Conservation (phyloP, 352 stramenopile genomes). For the Pythium pyrilobum region DNA sequence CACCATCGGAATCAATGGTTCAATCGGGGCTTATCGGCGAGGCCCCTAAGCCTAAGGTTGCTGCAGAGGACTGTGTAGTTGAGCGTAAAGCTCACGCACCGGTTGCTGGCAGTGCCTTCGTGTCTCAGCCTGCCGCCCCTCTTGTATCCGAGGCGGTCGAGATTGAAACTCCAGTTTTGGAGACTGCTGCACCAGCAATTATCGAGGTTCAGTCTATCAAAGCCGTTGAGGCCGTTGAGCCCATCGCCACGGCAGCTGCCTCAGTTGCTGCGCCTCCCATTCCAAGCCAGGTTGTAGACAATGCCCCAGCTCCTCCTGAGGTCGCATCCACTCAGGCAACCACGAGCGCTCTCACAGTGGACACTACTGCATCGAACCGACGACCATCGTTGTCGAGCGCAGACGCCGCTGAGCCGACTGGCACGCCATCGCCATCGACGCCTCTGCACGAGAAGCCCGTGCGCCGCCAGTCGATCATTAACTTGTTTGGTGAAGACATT, state of each 20-base stretch:
- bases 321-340: neutral
- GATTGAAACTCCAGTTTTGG: neutral
- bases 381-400: constrained; percentile 1
- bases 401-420: neutral
- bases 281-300: too few species aligned
- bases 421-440: neutral
- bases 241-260: neutral
- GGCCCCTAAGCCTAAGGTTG: too few species aligned
- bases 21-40: too few species aligned
- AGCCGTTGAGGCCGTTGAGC: neutral
- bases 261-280: neutral
- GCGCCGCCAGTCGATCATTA: constrained; percentile 13
- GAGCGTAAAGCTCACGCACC: too few species aligned
- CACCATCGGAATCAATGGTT: too few species aligned
- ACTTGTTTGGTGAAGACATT: constrained; percentile 23
- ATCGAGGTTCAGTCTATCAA: neutral
- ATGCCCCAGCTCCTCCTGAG: neutral
- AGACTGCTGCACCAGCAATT: neutral
- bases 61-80: too few species aligned
- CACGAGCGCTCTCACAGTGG: neutral
- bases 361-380: constrained; percentile 4
- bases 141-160: neutral
- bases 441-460: neutral
- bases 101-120: too few species aligned
- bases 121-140: neutral